A percentile compares a stretch with the other conserved stretches of the same genome.
Evolutionary conservation across 2,329 filamentous ascomycete genomes (phyloP).

Genomic region (Bipolaris victoriae): DNA sequence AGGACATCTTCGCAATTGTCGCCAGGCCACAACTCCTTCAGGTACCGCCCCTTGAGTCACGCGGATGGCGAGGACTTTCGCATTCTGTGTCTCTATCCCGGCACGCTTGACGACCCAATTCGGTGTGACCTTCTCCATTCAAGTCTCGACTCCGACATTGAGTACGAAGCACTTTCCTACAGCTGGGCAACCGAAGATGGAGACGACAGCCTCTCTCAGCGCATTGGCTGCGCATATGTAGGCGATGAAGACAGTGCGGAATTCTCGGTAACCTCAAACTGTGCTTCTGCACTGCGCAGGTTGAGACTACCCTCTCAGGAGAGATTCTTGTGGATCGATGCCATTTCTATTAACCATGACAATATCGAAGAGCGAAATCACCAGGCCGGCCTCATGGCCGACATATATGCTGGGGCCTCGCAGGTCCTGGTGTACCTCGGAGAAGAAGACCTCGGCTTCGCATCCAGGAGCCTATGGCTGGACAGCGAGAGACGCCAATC

Average conservation of each 20-base stretch:
- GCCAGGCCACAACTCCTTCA: conserved; percentile 4
- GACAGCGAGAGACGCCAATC: conserved; percentile 12
- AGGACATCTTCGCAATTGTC: conserved; percentile 1
- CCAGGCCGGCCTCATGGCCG: conserved; percentile 26
- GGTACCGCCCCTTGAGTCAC: conserved; percentile 12
- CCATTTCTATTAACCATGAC: conserved; percentile 26
- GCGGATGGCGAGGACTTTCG: conserved; percentile 14
- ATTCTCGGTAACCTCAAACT: conserved; percentile 18
- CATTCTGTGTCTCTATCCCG: conserved; percentile 13
- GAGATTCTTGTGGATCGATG: conserved; percentile 24
- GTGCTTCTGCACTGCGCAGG: conserved; percentile 19
- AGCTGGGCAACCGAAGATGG: conserved; percentile 27
- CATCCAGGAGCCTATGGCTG: conserved; percentile 11
- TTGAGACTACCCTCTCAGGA: conserved; percentile 8
- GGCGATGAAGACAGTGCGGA: conserved; percentile 3
- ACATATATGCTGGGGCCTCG: conserved; percentile 20
- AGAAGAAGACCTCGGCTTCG: conserved; percentile 18
- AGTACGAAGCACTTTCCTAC: conserved; percentile 34
- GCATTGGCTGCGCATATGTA: conserved; percentile 15
- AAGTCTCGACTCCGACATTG: conserved; percentile 13
- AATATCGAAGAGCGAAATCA: conserved; percentile 22
- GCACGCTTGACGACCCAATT: conserved; percentile 13
- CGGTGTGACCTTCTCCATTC: conserved; percentile 16
- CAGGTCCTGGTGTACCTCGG: conserved; percentile 20
- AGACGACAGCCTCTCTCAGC: conserved; percentile 16